Evolutionary conservation across 2,329 filamentous ascomycete species (phyloP).

Genomic region (Fusarium sp.): DNA sequence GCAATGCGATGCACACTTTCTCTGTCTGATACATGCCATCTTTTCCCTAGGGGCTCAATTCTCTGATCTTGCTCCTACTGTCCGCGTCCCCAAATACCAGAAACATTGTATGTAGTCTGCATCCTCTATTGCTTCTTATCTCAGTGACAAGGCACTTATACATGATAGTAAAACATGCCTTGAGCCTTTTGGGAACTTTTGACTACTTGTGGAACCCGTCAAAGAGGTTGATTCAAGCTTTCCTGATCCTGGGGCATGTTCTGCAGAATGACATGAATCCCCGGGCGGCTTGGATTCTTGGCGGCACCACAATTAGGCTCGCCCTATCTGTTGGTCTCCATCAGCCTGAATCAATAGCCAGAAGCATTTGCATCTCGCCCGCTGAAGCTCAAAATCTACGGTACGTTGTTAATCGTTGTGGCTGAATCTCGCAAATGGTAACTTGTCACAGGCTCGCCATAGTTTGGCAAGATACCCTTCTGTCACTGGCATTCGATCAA

Average conservation of each 20-base stretch:
- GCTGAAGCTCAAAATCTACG: conserved; percentile 26
- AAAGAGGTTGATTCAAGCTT: conserved; percentile 29
- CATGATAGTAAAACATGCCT: conserved; percentile 13
- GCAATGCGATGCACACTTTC: conserved; percentile 4
- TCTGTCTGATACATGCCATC: conserved; percentile 40
- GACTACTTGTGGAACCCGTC: conserved; percentile 33
- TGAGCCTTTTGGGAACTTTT: conserved; percentile 20
- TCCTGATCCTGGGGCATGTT: conserved; percentile 38
- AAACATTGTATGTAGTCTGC: conserved; percentile 22
- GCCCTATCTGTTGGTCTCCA: conserved; percentile 37
- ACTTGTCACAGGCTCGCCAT: conserved; percentile 28
- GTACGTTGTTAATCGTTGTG: not conserved
- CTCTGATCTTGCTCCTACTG: conserved; percentile 21
- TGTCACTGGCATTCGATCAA: conserved; percentile 37
- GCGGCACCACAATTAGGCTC: conserved; percentile 35
- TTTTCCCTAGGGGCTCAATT: conserved; percentile 40
- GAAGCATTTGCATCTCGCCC: not conserved
- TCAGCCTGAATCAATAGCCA: not conserved
- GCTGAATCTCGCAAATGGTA: not conserved
- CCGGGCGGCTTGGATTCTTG: conserved; percentile 37
- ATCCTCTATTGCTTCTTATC: no score
- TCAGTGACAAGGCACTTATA: not conserved
- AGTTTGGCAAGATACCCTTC: conserved; percentile 40
- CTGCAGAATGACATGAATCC: conserved; percentile 42
- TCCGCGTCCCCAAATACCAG: conserved; percentile 13